phyloP scores from a whole-genome alignment of 164 flowering plant genomes.

The Kingdonia uniflora region DNA sequence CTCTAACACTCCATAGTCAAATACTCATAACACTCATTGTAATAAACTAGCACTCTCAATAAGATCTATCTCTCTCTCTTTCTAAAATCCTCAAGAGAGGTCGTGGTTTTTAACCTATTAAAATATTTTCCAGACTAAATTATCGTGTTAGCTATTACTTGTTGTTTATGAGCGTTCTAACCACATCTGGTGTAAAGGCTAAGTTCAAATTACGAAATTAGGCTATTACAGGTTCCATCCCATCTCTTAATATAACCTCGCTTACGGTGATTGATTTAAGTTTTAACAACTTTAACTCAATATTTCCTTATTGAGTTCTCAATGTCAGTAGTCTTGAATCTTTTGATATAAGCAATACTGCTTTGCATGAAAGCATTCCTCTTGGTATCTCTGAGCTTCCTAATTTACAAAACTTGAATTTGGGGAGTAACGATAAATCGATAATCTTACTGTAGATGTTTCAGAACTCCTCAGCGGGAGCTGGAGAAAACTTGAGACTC shows the following conservation, averaged over 20 bases:
- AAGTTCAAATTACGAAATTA: no score
- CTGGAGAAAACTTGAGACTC: conserved; percentile 8
- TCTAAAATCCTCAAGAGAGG: no score
- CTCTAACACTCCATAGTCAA: no score
- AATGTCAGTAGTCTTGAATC: conserved; percentile 19
- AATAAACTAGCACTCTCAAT: no score
- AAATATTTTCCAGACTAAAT: no score
- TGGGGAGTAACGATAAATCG: conserved; percentile 16
- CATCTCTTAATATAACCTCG: conserved; percentile 23
- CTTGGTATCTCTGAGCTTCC: conserved; percentile 27
- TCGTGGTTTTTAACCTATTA: no score
- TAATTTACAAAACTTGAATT: conserved; percentile 14
- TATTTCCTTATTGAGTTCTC: conserved; percentile 18
- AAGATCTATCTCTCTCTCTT: no score
- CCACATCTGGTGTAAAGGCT: no score
- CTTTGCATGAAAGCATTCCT: conserved; percentile 23
- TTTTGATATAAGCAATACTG: conserved; percentile 12
- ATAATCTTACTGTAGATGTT: conserved; percentile 10
- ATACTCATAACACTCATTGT: no score
- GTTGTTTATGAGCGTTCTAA: no score
- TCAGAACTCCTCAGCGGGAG: background rate
- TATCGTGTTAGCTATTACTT: no score
- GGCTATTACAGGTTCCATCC: conserved; percentile 11
- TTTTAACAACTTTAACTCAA: conserved; percentile 18
- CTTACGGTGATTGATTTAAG: conserved; percentile 27